phyloP scores from a whole-genome alignment of 768 basidiomycete species.

The Termitomyces sp. region DNA sequence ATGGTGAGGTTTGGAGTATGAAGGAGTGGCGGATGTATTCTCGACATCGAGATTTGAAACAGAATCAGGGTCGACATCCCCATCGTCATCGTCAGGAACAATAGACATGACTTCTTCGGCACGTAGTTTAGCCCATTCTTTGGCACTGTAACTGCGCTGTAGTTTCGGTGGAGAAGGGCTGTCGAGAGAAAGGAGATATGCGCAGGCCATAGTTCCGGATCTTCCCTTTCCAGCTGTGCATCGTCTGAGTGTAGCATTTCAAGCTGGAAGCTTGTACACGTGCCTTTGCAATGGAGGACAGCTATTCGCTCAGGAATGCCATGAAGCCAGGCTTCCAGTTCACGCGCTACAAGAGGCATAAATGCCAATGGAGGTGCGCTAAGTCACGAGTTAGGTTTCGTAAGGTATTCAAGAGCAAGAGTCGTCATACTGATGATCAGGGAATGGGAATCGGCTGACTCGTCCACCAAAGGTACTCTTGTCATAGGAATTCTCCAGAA shows the following conservation, averaged over 20 bases:
- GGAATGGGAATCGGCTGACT: slow-evolving; percentile 83
- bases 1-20: slow-evolving; percentile 18
- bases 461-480: slow-evolving; percentile 62
- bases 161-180: slow-evolving; percentile 41
- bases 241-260: not conserved
- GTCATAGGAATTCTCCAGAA: slow-evolving; percentile 77
- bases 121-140: slow-evolving; percentile 41
- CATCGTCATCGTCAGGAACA: slow-evolving; percentile 43
- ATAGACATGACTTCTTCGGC: slow-evolving; percentile 45
- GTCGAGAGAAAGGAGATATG: slow-evolving; percentile 66
- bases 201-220: slow-evolving; percentile 81
- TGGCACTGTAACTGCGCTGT: slow-evolving; percentile 38
- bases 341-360: slow-evolving; percentile 65
- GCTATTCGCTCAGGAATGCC: slow-evolving; percentile 63
- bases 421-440: slow-evolving; percentile 76
- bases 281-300: slow-evolving; percentile 87
- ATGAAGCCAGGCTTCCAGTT: slow-evolving; percentile 69
- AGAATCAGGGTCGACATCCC: slow-evolving; percentile 15
- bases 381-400: not conserved
- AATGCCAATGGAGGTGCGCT: slow-evolving; percentile 61
- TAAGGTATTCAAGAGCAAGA: not conserved
- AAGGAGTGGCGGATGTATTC: not conserved
- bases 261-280: not conserved
- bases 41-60: not conserved
- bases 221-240: slow-evolving; percentile 71